Percentiles rank a stretch among this genome's conserved stretches.
Evolutionary conservation across 2,329 filamentous ascomycete genomes (phyloP).

Genomic region (Phialocephala subalpina): DNA sequence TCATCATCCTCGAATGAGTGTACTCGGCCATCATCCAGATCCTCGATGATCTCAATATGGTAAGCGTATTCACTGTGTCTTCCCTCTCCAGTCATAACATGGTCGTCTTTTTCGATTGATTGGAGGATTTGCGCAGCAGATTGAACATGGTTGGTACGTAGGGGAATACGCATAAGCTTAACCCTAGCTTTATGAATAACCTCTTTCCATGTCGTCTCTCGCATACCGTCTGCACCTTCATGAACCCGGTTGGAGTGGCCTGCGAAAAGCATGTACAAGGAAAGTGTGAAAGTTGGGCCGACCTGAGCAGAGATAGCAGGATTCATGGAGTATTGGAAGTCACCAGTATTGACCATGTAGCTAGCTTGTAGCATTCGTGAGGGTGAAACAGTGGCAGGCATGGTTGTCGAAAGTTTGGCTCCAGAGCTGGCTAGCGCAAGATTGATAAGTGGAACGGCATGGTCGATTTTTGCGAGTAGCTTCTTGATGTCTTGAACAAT

Average conservation of each 20-base stretch:
- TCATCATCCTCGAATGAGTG: constrained; percentile 71
- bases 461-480: constrained; percentile 82
- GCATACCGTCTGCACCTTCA: constrained; percentile 35
- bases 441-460: constrained; percentile 90
- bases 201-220: constrained; percentile 84
- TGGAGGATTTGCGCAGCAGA: constrained; percentile 18
- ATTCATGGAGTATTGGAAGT: constrained; percentile 78
- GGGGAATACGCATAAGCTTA: constrained; percentile 61
- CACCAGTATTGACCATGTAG: constrained; percentile 86
- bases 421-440: constrained; percentile 94
- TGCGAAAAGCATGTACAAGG: constrained; percentile 93
- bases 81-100: constrained; percentile 36
- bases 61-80: constrained; percentile 68
- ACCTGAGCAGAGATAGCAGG: constrained; percentile 76
- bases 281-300: constrained; percentile 85
- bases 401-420: constrained; percentile 80
- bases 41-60: constrained; percentile 73
- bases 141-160: constrained; percentile 21
- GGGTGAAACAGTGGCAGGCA: constrained; percentile 86
- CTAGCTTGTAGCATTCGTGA: constrained; percentile 92
- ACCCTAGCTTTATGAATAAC: constrained; percentile 92
- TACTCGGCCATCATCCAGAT: constrained; percentile 73
- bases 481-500: constrained; percentile 80
- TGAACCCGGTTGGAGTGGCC: constrained; percentile 70
- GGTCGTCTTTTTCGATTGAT: constrained; percentile 44